phyloP scores from a whole-genome alignment of 352 stramenopile genomes.

The Globisporangium radiosum region DNA sequence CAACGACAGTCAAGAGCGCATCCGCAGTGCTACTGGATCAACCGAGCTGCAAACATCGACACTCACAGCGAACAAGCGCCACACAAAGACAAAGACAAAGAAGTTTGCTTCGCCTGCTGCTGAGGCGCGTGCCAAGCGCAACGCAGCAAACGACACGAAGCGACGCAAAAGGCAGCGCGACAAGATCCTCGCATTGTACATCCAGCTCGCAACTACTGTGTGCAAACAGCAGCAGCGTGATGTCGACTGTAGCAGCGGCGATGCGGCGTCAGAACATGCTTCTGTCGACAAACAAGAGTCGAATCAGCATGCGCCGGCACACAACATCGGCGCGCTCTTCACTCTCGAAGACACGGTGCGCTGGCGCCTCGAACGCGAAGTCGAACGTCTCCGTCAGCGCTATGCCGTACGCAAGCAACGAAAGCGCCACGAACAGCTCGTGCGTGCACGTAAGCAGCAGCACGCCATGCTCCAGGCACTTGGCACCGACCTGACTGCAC shows the following conservation, averaged over 20 bases:
- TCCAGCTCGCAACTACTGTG: slow-evolving; percentile 21
- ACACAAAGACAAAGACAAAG: slow-evolving; percentile 23
- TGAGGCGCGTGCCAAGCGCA: slow-evolving; percentile 40
- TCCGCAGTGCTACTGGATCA: background rate
- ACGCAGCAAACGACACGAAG: slow-evolving; percentile 32
- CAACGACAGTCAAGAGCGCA: background rate
- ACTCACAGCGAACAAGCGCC: slow-evolving; percentile 7
- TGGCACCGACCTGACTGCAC: slow-evolving; percentile 32
- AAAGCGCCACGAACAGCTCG: slow-evolving; percentile 31
- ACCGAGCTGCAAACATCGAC: background rate
- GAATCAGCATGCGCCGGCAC: background rate
- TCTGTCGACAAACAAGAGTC: background rate
- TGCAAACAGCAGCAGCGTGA: background rate
- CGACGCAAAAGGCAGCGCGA: slow-evolving; percentile 31
- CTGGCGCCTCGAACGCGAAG: slow-evolving; percentile 42
- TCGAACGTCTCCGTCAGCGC: slow-evolving; percentile 35
- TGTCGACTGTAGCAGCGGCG: background rate
- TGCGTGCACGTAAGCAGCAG: slow-evolving; percentile 30
- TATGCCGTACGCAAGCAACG: slow-evolving; percentile 24
- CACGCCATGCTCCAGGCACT: slow-evolving; percentile 44
- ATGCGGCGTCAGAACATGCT: background rate
- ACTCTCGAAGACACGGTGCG: slow-evolving; percentile 32
- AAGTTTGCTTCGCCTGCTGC: slow-evolving; percentile 46
- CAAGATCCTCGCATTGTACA: slow-evolving; percentile 26
- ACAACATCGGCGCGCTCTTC: slow-evolving; percentile 38